Base-by-base conservation (phyloP, 306 rosid species). In the Sphenostylis stenocarpa region DNA sequence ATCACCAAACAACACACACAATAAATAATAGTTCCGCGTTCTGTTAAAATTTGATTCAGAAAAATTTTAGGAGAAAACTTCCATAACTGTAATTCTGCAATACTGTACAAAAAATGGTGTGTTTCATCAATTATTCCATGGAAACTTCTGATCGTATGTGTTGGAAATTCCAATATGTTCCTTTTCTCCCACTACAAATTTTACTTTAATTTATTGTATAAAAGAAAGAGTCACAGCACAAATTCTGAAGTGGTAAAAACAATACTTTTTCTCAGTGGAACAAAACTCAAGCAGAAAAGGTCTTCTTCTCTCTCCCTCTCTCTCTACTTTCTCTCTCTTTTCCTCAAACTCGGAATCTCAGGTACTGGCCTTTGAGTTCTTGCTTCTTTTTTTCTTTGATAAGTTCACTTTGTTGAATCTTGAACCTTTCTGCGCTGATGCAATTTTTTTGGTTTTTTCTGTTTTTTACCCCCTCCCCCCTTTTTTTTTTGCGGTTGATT, bases 311-410 rank as follows among this genome's bases (percentile, higher is more conserved):
- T 48, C 64, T 36, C 81, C 81, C 47, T 20, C 9, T 31, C 23
- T 15, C 28, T 13, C 48, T 53, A 6, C 52, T 67, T 24, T 17
- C 78, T 36, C 15, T 34, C 51, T 38, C 47, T 20, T 15, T 71
- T 67, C 45, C 61, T 53, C 38, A 33, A 33, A 62, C 47, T 72
- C 56, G 47, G 81, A 75, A 85, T 77, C 83, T 78, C 29, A 31
- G 56, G 28, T 73, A 16, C 83, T 63, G 7, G 63, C 26, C 78
- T 81, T 43, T 34, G 14, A 45, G 2, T 73, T 77, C 52, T 72
- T 28, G 19, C 48, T 24, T 44, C 3, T 28, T 15, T 60, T 39
- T 65, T 52, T 75, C 16, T 44, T 76, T 58, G 43, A 66, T 79
- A 51, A 79, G 75, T 65, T 79, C 70, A 41, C 66, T 31, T 17